Conservation (phyloP, 176 grass and related monocot species). For the Triticum timopheevii region DNA sequence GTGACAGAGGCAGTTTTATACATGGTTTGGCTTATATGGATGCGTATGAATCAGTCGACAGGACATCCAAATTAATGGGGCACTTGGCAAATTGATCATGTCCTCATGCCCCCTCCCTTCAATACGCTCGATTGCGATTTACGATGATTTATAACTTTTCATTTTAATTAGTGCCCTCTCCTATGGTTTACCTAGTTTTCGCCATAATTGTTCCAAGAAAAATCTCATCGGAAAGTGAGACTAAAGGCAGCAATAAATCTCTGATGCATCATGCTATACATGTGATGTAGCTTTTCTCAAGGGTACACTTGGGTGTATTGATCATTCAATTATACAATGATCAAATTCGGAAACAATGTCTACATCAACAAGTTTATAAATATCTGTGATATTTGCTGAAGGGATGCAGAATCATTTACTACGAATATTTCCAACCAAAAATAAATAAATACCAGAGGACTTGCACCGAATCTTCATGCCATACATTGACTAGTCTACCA, state of each 20-base stretch:
- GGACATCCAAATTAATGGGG: constrained; percentile 32
- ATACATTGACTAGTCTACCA: not conserved
- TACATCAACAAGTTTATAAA: not conserved
- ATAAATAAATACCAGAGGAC: not conserved
- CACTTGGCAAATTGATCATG: constrained; percentile 39
- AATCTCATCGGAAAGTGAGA: not conserved
- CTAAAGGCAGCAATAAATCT: not conserved
- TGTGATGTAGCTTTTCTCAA: not conserved
- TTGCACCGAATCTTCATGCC: not conserved
- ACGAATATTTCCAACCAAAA: not conserved
- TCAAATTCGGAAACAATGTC: not conserved
- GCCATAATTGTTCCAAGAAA: not conserved
- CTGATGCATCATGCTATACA: not conserved
- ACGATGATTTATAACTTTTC: not conserved
- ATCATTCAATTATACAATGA: not conserved
- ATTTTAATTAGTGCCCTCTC: not conserved
- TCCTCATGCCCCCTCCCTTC: constrained; percentile 30
- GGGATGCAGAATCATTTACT: not conserved
- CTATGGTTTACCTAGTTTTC: not conserved
- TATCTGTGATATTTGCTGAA: not conserved
- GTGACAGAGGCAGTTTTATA: constrained; percentile 27
- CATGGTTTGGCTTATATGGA: constrained; percentile 35
- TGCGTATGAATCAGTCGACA: constrained; percentile 36
- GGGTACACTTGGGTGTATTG: not conserved
- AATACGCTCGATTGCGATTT: constrained; percentile 35